A percentile compares a stretch with the other conserved stretches of the same genome.
Conservation (phyloP, 352 stramenopile species). For the Globisporangium parvum region DNA sequence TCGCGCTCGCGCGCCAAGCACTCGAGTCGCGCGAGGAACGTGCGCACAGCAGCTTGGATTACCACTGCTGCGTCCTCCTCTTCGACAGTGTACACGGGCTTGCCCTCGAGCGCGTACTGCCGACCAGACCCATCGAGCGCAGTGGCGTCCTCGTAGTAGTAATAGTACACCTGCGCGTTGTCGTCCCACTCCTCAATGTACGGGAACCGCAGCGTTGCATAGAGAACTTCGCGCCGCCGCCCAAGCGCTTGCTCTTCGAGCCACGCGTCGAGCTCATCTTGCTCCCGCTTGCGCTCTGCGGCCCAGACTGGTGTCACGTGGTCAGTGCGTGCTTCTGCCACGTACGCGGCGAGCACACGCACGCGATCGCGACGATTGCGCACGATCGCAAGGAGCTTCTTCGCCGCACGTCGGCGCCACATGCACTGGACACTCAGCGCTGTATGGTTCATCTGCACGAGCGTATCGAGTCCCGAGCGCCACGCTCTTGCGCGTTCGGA, state of each 20-base stretch:
- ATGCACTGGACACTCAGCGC: conserved; percentile 38
- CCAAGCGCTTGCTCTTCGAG: conserved; percentile 24
- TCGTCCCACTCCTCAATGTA: conserved; percentile 63
- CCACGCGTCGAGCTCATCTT: conserved; percentile 41
- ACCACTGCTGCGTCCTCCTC: conserved; percentile 44
- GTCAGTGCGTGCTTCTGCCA: conserved; percentile 47
- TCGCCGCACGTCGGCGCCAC: conserved; percentile 43
- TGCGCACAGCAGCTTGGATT: conserved; percentile 37
- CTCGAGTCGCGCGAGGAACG: conserved; percentile 32
- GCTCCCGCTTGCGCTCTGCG: conserved; percentile 48
- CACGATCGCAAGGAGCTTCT: conserved; percentile 32
- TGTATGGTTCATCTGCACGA: conserved; percentile 32
- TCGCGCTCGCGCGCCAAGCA: conserved; percentile 23
- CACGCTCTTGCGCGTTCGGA: conserved; percentile 27
- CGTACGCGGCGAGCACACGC: conserved; percentile 30
- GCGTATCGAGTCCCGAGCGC: conserved; percentile 15
- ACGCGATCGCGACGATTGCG: conserved; percentile 11
- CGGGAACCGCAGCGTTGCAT: conserved; percentile 38
- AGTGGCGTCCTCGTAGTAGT: conserved; percentile 20
- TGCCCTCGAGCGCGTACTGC: conserved; percentile 21
- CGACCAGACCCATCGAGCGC: neutral
- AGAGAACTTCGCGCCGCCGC: conserved; percentile 29
- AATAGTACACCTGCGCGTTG: conserved; percentile 29
- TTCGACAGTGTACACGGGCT: conserved; percentile 53
- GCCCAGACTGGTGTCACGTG: conserved; percentile 64